Evolutionary conservation across 345 rosid species (phyloP).

Genomic region (Syzygium aqueum): DNA sequence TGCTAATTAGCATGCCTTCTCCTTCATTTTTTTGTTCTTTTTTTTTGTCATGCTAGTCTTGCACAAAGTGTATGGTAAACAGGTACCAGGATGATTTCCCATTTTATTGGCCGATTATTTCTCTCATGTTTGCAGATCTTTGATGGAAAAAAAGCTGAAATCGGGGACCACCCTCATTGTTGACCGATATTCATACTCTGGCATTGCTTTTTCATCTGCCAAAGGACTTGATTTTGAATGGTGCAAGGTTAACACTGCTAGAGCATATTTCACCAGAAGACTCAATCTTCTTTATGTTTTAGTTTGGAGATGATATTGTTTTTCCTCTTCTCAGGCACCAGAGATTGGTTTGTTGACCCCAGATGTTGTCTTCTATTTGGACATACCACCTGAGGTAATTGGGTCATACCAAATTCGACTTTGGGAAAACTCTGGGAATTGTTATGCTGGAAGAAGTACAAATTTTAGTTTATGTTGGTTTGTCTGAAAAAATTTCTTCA

Average conservation of each 20-base stretch:
- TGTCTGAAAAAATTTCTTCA: background rate
- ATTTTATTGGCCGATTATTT: background rate
- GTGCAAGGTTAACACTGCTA: slow-evolving; percentile 57
- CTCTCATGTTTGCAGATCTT: slow-evolving; percentile 35
- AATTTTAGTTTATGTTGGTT: background rate
- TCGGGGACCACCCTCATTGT: slow-evolving; percentile 69
- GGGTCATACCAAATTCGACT: background rate
- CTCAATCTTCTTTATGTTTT: background rate
- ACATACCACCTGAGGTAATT: slow-evolving; percentile 67
- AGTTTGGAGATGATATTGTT: background rate
- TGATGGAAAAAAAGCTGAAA: slow-evolving; percentile 76
- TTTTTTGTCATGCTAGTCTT: background rate
- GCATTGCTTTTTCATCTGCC: slow-evolving; percentile 89
- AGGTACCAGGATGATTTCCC: background rate
- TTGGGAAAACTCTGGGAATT: no score
- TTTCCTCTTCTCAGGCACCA: slow-evolving; percentile 36
- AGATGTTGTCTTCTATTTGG: slow-evolving; percentile 67
- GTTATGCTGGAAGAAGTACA: no score
- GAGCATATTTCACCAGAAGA: background rate
- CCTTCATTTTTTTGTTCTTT: background rate
- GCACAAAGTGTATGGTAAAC: background rate
- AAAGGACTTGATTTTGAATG: slow-evolving; percentile 79
- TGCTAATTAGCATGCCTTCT: background rate
- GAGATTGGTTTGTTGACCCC: slow-evolving; percentile 74
- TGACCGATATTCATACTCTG: slow-evolving; percentile 89